These are phyloP conservation scores for Adansonia digitata DNA, from an alignment of 345 rosid genomes.

Conservation along the genomic window DNA sequence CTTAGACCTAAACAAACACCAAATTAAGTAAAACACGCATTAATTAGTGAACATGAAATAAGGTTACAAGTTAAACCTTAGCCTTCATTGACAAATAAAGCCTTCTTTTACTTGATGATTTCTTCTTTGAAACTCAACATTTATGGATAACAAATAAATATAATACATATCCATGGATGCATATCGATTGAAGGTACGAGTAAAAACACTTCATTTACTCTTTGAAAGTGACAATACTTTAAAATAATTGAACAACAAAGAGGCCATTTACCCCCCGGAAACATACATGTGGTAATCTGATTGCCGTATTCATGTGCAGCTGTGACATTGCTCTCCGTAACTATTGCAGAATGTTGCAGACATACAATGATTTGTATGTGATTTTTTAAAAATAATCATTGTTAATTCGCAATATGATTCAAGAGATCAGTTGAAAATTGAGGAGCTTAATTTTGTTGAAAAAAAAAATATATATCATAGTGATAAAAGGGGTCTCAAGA, in stretches of 20 bases:
- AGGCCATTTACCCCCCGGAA: neutral
- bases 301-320: too few species aligned
- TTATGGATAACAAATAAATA: too few species aligned
- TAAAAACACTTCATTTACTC: neutral
- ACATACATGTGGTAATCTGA: neutral
- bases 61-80: neutral
- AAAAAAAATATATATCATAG: too few species aligned
- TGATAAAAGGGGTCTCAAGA: too few species aligned
- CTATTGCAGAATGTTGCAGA: neutral
- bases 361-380: neutral
- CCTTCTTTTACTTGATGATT: neutral
- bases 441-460: too few species aligned
- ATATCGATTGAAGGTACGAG: neutral
- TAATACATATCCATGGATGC: neutral
- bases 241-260: neutral
- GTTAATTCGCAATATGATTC: too few species aligned
- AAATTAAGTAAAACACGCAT: neutral
- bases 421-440: neutral
- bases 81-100: neutral
- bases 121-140: neutral
- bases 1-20: slow-evolving; percentile 25
- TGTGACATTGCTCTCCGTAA: too few species aligned
- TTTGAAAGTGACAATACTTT: neutral
- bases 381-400: neutral
- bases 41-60: neutral